Conservation (phyloP, 1,139 yeast species). For the Debaryomycetaceae sp. region DNA sequence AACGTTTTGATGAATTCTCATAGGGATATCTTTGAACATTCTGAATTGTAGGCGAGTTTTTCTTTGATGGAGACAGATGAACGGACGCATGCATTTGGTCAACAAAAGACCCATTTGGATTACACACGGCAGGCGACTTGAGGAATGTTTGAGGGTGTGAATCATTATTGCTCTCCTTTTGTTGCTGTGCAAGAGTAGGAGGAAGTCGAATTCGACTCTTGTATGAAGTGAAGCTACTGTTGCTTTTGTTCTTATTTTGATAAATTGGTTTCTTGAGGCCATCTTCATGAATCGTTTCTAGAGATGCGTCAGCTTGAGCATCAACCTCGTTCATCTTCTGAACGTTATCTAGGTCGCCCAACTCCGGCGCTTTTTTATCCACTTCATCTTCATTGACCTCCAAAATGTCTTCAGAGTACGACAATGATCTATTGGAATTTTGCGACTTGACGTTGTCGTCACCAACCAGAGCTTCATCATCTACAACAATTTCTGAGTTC, state of each 20-base stretch:
- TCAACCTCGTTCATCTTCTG: neutral
- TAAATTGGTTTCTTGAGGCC: neutral
- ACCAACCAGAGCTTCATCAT: neutral
- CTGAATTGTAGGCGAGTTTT: neutral
- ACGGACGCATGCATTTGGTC: neutral
- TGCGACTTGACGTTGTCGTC: neutral
- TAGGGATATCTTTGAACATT: neutral
- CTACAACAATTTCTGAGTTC: neutral
- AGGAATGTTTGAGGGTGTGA: neutral
- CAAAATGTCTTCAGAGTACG: conserved; percentile 16
- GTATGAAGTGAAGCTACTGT: conserved; percentile 27
- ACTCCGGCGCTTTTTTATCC: neutral
- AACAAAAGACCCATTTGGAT: neutral
- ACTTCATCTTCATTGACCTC: neutral
- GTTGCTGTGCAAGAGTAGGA: conserved; percentile 15
- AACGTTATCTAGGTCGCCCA: neutral
- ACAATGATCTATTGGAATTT: conserved; percentile 12
- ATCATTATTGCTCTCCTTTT: neutral
- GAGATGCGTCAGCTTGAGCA: neutral
- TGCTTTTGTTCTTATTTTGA: conserved; percentile 18
- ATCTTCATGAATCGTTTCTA: neutral
- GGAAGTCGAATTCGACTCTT: conserved; percentile 35
- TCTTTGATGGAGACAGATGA: neutral
- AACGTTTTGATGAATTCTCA: neutral
- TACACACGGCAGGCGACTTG: neutral